phyloP scores from a whole-genome alignment of 2,329 filamentous ascomycete species.

The Aspergillus ochraceus region DNA sequence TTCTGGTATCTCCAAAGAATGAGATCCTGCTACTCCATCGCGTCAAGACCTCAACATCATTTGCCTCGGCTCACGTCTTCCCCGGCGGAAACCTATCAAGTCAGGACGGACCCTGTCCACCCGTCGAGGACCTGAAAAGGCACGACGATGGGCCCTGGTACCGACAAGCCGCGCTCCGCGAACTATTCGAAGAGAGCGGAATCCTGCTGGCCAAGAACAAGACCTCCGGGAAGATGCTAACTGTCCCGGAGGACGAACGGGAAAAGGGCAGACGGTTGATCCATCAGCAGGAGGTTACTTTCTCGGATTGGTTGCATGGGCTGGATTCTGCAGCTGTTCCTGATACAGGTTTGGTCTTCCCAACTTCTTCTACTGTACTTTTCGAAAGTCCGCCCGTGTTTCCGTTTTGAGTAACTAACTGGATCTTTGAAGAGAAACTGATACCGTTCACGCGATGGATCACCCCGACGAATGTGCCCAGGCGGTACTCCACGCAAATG shows the following conservation, averaged over 20 bases:
- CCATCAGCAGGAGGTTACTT: conserved; percentile 65
- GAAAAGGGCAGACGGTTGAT: conserved; percentile 68
- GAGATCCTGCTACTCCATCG: conserved; percentile 86
- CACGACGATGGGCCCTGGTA: conserved; percentile 75
- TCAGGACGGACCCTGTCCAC: conserved; percentile 68
- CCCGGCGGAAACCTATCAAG: conserved; percentile 78
- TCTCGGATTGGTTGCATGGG: conserved; percentile 63
- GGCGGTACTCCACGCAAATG: conserved; percentile 93
- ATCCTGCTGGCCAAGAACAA: conserved; percentile 67
- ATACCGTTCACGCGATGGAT: conserved; percentile 90
- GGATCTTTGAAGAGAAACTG: conserved; percentile 55
- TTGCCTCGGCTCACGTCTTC: conserved; percentile 92
- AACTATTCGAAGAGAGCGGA: conserved; percentile 94
- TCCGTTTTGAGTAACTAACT: conserved; percentile 5
- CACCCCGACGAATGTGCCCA: conserved; percentile 69
- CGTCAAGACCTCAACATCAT: conserved; percentile 77
- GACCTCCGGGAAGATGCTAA: conserved; percentile 54
- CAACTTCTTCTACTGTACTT: not conserved
- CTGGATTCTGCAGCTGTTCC: conserved; percentile 37
- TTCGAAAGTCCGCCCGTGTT: not conserved
- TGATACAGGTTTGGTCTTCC: conserved; percentile 56
- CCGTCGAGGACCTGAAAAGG: conserved; percentile 51
- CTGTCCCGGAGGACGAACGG: conserved; percentile 59
- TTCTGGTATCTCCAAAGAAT: conserved; percentile 83
- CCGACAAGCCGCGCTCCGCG: conserved; percentile 78